These are phyloP conservation scores for Centrapalus pauciflorus DNA, from an alignment of 129 eudicot species.

Conservation along the genomic window DNA sequence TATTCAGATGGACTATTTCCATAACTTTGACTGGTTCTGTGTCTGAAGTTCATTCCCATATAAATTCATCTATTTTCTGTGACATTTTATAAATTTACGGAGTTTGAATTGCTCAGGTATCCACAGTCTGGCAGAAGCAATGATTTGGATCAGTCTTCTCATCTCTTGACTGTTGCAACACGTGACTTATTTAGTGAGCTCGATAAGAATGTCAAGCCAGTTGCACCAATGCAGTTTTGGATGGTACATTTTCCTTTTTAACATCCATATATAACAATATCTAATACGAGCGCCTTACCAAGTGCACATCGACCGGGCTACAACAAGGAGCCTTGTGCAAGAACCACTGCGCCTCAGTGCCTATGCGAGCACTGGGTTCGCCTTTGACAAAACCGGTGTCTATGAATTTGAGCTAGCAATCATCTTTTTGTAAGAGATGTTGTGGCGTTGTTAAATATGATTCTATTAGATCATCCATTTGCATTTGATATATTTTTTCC, in stretches of 20 bases:
- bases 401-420: slow-evolving; percentile 3
- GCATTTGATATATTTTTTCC: neutral
- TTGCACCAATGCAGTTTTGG: slow-evolving; percentile 96
- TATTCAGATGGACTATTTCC: neutral
- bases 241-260: slow-evolving; percentile 37
- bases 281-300: too few species aligned
- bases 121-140: slow-evolving; percentile 71
- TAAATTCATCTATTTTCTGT: neutral
- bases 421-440: neutral
- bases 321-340: too few species aligned
- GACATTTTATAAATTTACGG: neutral
- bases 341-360: too few species aligned
- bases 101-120: slow-evolving; percentile 47
- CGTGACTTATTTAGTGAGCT: slow-evolving; percentile 85
- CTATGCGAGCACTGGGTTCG: too few species aligned
- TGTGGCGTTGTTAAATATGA: neutral
- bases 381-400: too few species aligned
- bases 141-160: slow-evolving; percentile 82
- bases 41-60: neutral
- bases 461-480: neutral
- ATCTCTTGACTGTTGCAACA: slow-evolving; percentile 87
- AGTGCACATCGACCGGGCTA: too few species aligned
- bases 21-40: neutral
- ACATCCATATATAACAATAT: neutral
- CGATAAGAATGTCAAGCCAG: slow-evolving; percentile 91